These are phyloP conservation scores for Pelargonium cotyledonis DNA, from an alignment of 441 rosid genomes.

Conservation along the genomic window DNA sequence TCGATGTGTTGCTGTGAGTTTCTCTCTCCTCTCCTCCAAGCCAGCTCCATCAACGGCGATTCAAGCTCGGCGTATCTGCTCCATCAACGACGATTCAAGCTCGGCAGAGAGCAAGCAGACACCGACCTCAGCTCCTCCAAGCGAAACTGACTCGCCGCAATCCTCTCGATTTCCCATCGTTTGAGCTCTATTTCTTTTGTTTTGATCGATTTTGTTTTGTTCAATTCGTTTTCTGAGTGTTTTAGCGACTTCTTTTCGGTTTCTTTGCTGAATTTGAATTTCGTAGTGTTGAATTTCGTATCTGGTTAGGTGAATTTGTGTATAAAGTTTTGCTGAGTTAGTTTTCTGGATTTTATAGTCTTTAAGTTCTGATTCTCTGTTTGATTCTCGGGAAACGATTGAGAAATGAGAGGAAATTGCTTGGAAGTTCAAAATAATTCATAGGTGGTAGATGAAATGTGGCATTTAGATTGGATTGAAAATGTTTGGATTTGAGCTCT, in stretches of 20 bases:
- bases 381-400: background rate
- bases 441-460: no score
- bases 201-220: background rate
- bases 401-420: background rate
- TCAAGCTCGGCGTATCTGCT: no score
- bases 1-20: no score
- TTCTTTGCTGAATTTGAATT: background rate
- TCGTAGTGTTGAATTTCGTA: background rate
- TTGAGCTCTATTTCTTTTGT: background rate
- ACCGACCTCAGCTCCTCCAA: no score
- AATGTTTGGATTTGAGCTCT: no score
- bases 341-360: background rate
- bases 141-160: constrained; percentile 24
- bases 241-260: background rate
- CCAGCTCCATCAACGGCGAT: no score
- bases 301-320: background rate
- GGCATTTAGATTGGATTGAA: no score
- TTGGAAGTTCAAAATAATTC: no score
- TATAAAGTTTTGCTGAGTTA: background rate
- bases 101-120: no score
- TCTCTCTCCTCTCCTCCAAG: no score
- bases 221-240: no score
- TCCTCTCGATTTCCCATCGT: constrained; percentile 27
- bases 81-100: no score
- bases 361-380: background rate